A percentile compares a stretch with the other conserved stretches of the same genome.
phyloP scores from a whole-genome alignment of 768 basidiomycete genomes.

The Boletus reticulatus region DNA sequence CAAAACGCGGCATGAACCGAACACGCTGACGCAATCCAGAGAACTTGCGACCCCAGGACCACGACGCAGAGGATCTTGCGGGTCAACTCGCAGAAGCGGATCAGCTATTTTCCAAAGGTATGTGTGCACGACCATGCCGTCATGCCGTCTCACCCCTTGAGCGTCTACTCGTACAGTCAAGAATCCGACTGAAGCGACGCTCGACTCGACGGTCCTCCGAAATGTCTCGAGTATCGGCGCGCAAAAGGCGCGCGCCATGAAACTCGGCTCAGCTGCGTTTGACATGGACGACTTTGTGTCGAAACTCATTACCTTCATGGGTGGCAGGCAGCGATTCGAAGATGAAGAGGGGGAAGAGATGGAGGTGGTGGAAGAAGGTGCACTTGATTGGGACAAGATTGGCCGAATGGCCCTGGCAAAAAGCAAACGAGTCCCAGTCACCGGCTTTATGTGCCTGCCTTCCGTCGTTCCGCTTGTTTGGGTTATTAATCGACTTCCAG shows the following conservation, averaged over 20 bases:
- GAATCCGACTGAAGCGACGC: slow-evolving; percentile 82
- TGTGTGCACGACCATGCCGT: slow-evolving; percentile 30
- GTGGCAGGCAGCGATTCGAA: slow-evolving; percentile 54
- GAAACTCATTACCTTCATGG: slow-evolving; percentile 74
- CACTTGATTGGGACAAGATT: slow-evolving; percentile 81
- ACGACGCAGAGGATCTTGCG: slow-evolving; percentile 54
- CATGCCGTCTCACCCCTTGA: not conserved
- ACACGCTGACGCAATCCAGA: slow-evolving; percentile 25
- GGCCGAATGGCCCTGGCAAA: slow-evolving; percentile 82
- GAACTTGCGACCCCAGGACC: slow-evolving; percentile 52
- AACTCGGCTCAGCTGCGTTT: slow-evolving; percentile 83
- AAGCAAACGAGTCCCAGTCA: slow-evolving; percentile 73
- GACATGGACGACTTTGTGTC: slow-evolving; percentile 90
- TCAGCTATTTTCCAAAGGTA: slow-evolving; percentile 63
- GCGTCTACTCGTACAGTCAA: slow-evolving; percentile 47
- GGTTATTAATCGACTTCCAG: slow-evolving; percentile 42
- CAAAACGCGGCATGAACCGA: not conserved
- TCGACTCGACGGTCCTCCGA: slow-evolving; percentile 82
- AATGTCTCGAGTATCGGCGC: slow-evolving; percentile 77
- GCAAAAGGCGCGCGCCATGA: slow-evolving; percentile 88
- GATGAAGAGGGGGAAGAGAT: slow-evolving; percentile 48
- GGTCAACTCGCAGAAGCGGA: slow-evolving; percentile 58
- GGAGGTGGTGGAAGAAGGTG: slow-evolving; percentile 48
- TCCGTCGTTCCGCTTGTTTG: not conserved
- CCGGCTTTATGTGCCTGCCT: slow-evolving; percentile 81